Conservation (phyloP, 345 rosid genomes). For the Eucalyptus marginata region DNA sequence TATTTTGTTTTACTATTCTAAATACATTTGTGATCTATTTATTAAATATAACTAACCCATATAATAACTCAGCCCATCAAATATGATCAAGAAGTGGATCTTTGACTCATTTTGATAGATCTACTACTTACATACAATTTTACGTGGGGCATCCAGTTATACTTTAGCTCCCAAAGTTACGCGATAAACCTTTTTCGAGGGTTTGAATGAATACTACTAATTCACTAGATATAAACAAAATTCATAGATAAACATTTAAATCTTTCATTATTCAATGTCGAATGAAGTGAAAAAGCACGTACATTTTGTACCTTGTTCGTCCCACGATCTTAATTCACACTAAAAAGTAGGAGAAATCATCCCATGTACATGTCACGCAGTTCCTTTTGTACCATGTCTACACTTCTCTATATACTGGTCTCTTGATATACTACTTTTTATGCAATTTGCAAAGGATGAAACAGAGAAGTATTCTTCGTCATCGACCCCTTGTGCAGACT, state of each 20-base stretch:
- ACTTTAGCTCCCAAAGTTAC: not conserved
- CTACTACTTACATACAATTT: not conserved
- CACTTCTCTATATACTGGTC: not conserved
- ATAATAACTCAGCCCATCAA: not conserved
- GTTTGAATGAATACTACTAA: not conserved
- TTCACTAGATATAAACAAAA: not conserved
- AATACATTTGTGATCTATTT: too few relatives aligned
- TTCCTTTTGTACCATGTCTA: not conserved
- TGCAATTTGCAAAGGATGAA: not conserved
- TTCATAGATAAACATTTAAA: not conserved
- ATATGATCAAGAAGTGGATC: not conserved
- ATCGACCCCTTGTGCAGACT: not conserved
- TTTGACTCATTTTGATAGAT: not conserved
- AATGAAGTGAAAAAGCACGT: not conserved
- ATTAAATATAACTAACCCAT: too few relatives aligned
- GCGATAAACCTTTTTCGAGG: not conserved
- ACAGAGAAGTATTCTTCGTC: not conserved
- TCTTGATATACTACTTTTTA: not conserved
- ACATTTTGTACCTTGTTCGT: not conserved
- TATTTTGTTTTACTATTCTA: too few relatives aligned
- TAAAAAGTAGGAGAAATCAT: not conserved
- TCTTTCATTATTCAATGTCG: not conserved
- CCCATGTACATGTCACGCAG: not conserved
- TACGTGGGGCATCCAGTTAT: not conserved
- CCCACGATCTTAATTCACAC: not conserved